Conservation (phyloP, 2,329 filamentous ascomycete genomes). For the Stemphylium vesicarium region DNA sequence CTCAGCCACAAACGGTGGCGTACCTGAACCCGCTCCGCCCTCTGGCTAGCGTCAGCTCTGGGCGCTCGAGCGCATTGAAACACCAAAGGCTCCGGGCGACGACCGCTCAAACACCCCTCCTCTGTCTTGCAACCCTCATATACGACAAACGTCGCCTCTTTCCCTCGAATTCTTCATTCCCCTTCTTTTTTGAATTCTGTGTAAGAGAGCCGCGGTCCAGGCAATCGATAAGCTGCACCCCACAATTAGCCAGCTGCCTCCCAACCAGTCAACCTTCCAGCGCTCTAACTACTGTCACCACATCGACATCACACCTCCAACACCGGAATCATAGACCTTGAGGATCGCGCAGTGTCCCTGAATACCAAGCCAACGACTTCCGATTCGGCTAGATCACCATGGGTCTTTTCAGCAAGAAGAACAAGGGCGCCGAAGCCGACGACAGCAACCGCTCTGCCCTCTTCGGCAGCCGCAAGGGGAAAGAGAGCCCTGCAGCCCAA, state of each 20-base stretch:
- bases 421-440: conserved; percentile 59
- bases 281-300: not conserved
- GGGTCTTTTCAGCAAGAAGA: conserved; percentile 63
- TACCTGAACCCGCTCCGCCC: conserved; percentile 17
- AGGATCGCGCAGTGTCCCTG: not conserved
- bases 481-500: conserved; percentile 56
- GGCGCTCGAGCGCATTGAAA: conserved; percentile 29
- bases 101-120: conserved; percentile 27
- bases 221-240: conserved; percentile 24
- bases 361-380: not conserved
- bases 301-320: not conserved
- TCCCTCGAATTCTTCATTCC: not conserved
- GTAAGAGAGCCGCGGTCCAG: not conserved
- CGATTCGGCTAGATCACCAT: conserved; percentile 32
- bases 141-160: conserved; percentile 2
- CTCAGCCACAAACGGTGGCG: conserved; percentile 11
- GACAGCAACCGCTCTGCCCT: conserved; percentile 64
- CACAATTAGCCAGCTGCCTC: conserved; percentile 21
- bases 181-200: not conserved
- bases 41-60: conserved; percentile 30
- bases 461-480: conserved; percentile 62
- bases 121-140: conserved; percentile 14
- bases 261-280: not conserved
- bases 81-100: conserved; percentile 25
- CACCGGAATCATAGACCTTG: not conserved